Conservation (phyloP, 257 asterid genomes). For the Parsonsia alboflavescens region DNA sequence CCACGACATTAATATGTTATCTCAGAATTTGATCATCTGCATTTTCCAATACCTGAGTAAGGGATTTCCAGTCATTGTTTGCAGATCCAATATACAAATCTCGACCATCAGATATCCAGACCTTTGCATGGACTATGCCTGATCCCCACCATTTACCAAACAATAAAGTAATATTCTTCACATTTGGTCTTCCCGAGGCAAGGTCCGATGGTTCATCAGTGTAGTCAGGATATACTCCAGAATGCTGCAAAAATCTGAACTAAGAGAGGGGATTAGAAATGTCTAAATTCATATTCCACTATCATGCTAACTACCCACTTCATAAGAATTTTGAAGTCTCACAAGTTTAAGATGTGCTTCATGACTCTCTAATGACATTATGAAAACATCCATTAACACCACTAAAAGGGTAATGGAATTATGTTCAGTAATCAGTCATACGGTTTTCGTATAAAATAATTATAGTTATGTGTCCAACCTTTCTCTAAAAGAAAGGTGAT, state of each 20-base stretch:
- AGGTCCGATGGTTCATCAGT: conserved; percentile 63
- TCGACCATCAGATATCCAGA: conserved; percentile 73
- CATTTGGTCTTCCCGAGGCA: conserved; percentile 72
- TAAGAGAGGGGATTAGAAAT: background rate
- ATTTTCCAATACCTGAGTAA: conserved; percentile 54
- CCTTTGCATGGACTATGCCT: conserved; percentile 82
- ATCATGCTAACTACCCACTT: background rate
- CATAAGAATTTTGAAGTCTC: too few relatives aligned
- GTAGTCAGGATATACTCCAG: conserved; percentile 81
- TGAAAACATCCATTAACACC: background rate
- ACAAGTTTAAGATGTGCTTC: background rate
- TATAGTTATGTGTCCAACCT: background rate
- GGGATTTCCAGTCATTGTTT: conserved; percentile 93
- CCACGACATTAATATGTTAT: background rate
- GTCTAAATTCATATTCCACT: background rate
- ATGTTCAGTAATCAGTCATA: background rate
- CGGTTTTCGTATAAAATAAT: background rate
- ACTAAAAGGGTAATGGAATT: background rate
- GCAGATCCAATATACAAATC: conserved; percentile 85
- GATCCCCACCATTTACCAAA: conserved; percentile 84
- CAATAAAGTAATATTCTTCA: conserved; percentile 62
- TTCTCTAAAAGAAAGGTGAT: background rate
- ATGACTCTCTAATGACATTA: background rate
- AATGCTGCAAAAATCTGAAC: conserved; percentile 78
- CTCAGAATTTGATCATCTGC: background rate